Evolutionary conservation across 495 filamentous ascomycete species (phyloP).

Genomic region (Cetradonia linearis): DNA sequence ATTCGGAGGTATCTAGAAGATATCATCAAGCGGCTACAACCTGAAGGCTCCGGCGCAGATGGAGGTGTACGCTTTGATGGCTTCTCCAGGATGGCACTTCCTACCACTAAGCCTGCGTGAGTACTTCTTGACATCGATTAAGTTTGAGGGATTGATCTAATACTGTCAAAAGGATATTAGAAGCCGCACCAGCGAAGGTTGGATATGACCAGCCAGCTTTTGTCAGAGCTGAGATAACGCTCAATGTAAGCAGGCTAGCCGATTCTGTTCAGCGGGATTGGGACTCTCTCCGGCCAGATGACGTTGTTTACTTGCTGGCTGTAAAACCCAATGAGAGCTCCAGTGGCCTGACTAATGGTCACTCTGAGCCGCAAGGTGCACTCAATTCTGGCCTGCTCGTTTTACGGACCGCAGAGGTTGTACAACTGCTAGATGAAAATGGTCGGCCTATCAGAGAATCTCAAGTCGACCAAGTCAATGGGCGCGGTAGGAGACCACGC

Average conservation of each 20-base stretch:
- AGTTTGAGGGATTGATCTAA: conserved; percentile 19
- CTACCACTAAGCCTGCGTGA: conserved; percentile 69
- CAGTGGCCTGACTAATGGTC: conserved; percentile 45
- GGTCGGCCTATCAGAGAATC: conserved; percentile 63
- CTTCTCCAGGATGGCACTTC: conserved; percentile 83
- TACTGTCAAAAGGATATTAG: conserved; percentile 47
- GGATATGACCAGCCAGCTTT: conserved; percentile 76
- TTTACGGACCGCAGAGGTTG: conserved; percentile 75
- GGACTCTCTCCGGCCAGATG: conserved; percentile 80
- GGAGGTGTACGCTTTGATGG: conserved; percentile 63
- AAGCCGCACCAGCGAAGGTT: conserved; percentile 74
- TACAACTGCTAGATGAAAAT: conserved; percentile 82
- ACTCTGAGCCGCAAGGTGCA: conserved; percentile 39
- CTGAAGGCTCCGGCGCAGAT: conserved; percentile 50
- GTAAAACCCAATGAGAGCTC: conserved; percentile 49
- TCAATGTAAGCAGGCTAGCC: conserved; percentile 71
- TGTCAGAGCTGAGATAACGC: conserved; percentile 77
- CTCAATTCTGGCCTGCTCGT: conserved; percentile 55
- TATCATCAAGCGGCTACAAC: conserved; percentile 65
- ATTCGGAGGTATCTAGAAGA: conserved; percentile 86
- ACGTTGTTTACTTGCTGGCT: conserved; percentile 79
- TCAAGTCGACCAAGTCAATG: conserved; percentile 40
- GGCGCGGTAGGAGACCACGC: conserved; percentile 42
- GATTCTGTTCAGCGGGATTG: conserved; percentile 74
- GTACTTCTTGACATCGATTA: conserved; percentile 14